phyloP scores from a whole-genome alignment of 306 rosid genomes.

The Castanopsis chinensis region DNA sequence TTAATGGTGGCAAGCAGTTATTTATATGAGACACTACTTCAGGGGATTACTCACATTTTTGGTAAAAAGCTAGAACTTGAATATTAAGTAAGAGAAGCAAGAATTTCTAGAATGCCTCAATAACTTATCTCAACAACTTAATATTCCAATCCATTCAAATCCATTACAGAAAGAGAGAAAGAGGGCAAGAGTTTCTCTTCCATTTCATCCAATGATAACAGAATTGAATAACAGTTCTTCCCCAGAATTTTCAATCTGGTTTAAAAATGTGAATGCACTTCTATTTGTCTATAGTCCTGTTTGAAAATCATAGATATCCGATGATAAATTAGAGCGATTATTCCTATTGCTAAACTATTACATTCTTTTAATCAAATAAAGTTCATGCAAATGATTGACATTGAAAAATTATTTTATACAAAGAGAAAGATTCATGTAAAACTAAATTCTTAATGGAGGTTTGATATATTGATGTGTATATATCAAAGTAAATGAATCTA shows the following conservation, averaged over 20 bases:
- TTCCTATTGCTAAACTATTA: no score
- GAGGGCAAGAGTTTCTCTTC: background rate
- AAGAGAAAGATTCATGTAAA: background rate
- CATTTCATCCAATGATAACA: background rate
- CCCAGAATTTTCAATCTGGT: background rate
- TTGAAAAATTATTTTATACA: background rate
- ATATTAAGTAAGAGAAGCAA: background rate
- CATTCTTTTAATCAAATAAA: no score
- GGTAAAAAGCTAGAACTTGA: background rate
- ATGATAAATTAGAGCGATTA: no score
- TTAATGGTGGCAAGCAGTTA: background rate
- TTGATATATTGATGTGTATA: constrained; percentile 4
- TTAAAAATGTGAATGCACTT: background rate
- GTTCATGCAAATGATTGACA: background rate
- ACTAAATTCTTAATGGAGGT: constrained; percentile 15
- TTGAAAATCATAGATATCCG: no score
- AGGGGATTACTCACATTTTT: background rate
- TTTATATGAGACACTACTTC: background rate
- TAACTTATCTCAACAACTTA: background rate
- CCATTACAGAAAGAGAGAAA: background rate
- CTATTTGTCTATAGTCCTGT: background rate
- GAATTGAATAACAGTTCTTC: background rate
- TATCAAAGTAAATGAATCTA: constrained; percentile 9
- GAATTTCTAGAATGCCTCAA: background rate
- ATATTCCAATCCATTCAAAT: background rate